These are phyloP conservation scores for Sclerotinia minor DNA, from an alignment of 2,329 filamentous ascomycete species.

Conservation along the genomic window DNA sequence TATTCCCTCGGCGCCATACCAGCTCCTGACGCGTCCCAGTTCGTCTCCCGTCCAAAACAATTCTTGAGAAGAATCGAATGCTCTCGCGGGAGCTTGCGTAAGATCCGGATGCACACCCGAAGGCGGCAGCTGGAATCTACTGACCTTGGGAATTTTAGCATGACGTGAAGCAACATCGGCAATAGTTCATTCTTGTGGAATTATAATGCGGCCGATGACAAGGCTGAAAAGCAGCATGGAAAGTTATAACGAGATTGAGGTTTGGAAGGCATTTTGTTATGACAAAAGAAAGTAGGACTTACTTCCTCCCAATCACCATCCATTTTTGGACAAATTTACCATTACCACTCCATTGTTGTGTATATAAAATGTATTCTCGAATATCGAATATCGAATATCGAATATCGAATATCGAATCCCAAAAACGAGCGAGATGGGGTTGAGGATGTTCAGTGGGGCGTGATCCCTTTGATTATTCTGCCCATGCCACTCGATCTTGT, in stretches of 20 bases:
- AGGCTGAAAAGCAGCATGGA: constrained; percentile 17
- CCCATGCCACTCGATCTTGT: constrained; percentile 14
- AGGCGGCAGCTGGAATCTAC: constrained; percentile 77
- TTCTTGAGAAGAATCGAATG: constrained; percentile 87
- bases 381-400: not conserved
- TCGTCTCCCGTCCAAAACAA: constrained; percentile 92
- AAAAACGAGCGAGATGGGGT: constrained; percentile 9
- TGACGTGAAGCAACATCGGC: constrained; percentile 10
- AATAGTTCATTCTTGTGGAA: constrained; percentile 14
- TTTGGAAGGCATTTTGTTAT: not conserved
- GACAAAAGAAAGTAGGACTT: constrained; percentile 41
- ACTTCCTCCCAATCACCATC: constrained; percentile 70
- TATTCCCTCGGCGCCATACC: constrained; percentile 81
- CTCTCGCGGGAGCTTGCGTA: constrained; percentile 74
- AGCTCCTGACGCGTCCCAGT: constrained; percentile 81
- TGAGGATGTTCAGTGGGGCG: constrained; percentile 3
- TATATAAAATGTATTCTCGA: constrained; percentile 16
- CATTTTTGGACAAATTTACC: constrained; percentile 45
- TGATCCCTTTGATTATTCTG: constrained; percentile 20
- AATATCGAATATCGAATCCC: not conserved
- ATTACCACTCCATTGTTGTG: constrained; percentile 25
- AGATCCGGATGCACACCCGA: constrained; percentile 69
- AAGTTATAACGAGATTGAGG: not conserved
- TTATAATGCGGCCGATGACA: constrained; percentile 13
- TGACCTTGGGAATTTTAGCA: constrained; percentile 58